Evolutionary conservation across 2,329 filamentous ascomycete species (phyloP), one percentile per base, ranked within the genome.

Genomic region (Podosphaera fusca): DNA sequence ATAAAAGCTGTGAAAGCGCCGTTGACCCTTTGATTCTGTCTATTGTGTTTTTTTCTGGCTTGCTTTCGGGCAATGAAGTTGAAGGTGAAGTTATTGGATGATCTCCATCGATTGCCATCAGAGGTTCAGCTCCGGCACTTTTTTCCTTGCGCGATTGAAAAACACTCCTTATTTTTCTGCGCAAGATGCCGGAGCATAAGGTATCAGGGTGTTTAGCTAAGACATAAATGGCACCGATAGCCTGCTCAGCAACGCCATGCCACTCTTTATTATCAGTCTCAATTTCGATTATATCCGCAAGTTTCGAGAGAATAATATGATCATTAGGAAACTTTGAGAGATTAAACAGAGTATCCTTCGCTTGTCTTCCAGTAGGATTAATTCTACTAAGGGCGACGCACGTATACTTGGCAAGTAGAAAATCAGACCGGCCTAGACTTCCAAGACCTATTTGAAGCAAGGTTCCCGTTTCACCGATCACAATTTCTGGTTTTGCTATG

Each of bases 201-300:
- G 84, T 85, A 67, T 98, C 92, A 0, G 92, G 92, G 67, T 96
- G 89, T 68, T 92, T 94, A 1, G 92, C 88, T 14, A 98, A 75
- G 34, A 87, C 81, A 65, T 98, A 98, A 55, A 98, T 95, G 53
- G 92, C 92, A 62, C 85, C 86, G 67, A 98, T 87, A 7, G 92
- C 90, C 70, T 98, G 92, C 68, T 98, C 94, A 29, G 92, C 89
- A 49, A 96, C 82, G 2, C 92, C 92, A 64, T 86, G 89, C 86
- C 92, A 98, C 67, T 98, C 92, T 67, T 94, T 92, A 71, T 83
- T 94, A 59, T 94, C 83, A 0, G 87, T 90, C 4, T 82, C 77
- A 4, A 95, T 81, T 61, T 95, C 87, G 21, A 85, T 82, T 64
- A 96, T 89, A 29, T 84, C 81, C 8, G 87, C 87, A 7, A 98